phyloP scores from a whole-genome alignment of 2,329 filamentous ascomycete genomes.

The Sporothrix humicola region DNA sequence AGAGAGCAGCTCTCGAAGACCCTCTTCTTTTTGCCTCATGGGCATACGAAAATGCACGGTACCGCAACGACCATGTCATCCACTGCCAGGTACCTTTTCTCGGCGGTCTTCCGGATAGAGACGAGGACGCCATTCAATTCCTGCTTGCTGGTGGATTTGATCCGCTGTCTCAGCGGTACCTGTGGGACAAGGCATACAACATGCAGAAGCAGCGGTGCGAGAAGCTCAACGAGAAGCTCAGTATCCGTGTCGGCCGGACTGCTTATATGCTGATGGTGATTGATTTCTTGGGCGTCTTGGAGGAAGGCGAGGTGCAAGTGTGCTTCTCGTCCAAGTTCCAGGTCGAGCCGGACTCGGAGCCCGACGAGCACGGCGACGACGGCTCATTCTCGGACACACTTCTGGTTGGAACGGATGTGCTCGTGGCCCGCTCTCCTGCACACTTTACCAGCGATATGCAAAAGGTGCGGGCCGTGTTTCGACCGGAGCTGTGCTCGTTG shows the following conservation, averaged over 20 bases:
- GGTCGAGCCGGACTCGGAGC: conserved; percentile 53
- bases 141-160: conserved; percentile 68
- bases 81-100: conserved; percentile 51
- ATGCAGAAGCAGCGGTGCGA: conserved; percentile 61
- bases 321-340: conserved; percentile 71
- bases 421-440: conserved; percentile 73
- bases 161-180: conserved; percentile 52
- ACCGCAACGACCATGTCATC: conserved; percentile 48
- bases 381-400: conserved; percentile 55
- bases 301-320: conserved; percentile 70
- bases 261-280: conserved; percentile 70
- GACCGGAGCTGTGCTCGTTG: conserved; percentile 66
- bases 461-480: conserved; percentile 64
- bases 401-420: conserved; percentile 63
- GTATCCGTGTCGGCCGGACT: conserved; percentile 65
- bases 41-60: conserved; percentile 52
- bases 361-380: conserved; percentile 52
- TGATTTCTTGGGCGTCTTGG: conserved; percentile 66
- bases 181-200: conserved; percentile 55
- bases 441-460: conserved; percentile 76
- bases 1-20: conserved; percentile 58
- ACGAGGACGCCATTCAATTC: conserved; percentile 59
- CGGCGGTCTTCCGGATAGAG: conserved; percentile 56
- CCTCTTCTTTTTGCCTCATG: conserved; percentile 60
- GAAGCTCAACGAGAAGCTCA: conserved; percentile 60